Base-by-base conservation (phyloP, 2,329 filamentous ascomycete genomes). In the Colletotrichum sp. region DNA sequence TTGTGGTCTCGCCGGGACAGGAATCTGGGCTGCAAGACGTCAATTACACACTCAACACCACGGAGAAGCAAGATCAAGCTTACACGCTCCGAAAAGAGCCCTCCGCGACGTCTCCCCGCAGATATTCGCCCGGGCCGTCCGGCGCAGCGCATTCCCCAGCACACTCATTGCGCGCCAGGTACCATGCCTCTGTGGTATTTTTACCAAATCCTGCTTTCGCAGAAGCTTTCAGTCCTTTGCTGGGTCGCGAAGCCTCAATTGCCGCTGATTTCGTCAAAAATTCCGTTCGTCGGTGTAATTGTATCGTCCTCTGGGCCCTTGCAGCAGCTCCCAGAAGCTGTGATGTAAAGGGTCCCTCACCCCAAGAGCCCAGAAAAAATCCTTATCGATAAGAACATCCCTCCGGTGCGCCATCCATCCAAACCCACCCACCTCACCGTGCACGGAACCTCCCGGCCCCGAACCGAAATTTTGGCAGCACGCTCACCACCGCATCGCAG, bases 161-260 rank as follows among this genome's bases (percentile, higher is more conserved):
- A 82, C 79, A 78, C 78, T 83, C 83, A 84, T 84, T 69, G 83
- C 81, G 80, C 77, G 73, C 73, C 57, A 64, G 36, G 64, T 68
- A 69, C 13, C 70, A 64, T 69, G 63, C 32, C 44, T 15, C 15
- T 28, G 28, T n/a, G 10, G 10, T 7, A 8, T 4, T 3, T 21
- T 21, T 4, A 4, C 10, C 44, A 13, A 52, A 8, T 52, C 13
- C n/a, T 52, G 44, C 44, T 5, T 49, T 24, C 12, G 44, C 44
- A 1, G 10, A 5, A 52, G n/a, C n/a, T 21, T 52, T 21, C 44
- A 12, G 10, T 21, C 10, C 9, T 12, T 49, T 49, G 6, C 2
- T 13, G 12, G 4, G 44, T 21, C 44, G 44, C 44, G 12, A 12
- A 13, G 44, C 44, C 44, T 21, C n/a, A n/a, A n/a, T n/a, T 12